phyloP scores from a whole-genome alignment of 805 yeast genomes.

The Millerozyma acaciae region DNA sequence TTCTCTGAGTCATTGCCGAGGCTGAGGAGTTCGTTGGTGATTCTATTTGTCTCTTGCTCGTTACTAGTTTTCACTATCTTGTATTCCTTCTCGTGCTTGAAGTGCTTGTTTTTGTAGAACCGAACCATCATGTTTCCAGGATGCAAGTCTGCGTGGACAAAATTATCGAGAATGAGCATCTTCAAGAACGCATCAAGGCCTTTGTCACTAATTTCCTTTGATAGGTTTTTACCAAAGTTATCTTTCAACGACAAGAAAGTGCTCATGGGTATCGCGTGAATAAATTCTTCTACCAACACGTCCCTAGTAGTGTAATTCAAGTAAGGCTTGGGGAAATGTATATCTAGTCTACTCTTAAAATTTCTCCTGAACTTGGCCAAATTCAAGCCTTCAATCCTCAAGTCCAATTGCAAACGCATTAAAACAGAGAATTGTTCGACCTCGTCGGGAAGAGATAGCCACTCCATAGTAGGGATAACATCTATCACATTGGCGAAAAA shows the following conservation, averaged over 20 bases:
- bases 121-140: conserved; percentile 91
- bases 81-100: conserved; percentile 40
- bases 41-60: conserved; percentile 44
- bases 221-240: conserved; percentile 47
- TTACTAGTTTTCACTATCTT: conserved; percentile 39
- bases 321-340: conserved; percentile 79
- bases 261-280: conserved; percentile 81
- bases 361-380: conserved; percentile 66
- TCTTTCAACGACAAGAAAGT: conserved; percentile 51
- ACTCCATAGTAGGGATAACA: conserved; percentile 88
- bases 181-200: conserved; percentile 88
- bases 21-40: conserved; percentile 38
- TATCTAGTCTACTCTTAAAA: conserved; percentile 53
- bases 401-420: conserved; percentile 86
- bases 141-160: conserved; percentile 94
- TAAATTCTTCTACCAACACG: conserved; percentile 81
- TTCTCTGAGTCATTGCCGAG: conserved; percentile 32
- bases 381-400: conserved; percentile 86
- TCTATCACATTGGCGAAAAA: conserved; percentile 73
- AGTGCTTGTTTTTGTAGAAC: conserved; percentile 50
- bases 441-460: conserved; percentile 94
- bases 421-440: conserved; percentile 81
- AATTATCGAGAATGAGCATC: conserved; percentile 90
- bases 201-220: conserved; percentile 70
- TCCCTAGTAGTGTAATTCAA: conserved; percentile 59